Evolutionary conservation across 1,284 basidiomycete species (phyloP), one percentile per base, ranked within the genome.

Genomic region (Exobasidium cylindrosporum): DNA sequence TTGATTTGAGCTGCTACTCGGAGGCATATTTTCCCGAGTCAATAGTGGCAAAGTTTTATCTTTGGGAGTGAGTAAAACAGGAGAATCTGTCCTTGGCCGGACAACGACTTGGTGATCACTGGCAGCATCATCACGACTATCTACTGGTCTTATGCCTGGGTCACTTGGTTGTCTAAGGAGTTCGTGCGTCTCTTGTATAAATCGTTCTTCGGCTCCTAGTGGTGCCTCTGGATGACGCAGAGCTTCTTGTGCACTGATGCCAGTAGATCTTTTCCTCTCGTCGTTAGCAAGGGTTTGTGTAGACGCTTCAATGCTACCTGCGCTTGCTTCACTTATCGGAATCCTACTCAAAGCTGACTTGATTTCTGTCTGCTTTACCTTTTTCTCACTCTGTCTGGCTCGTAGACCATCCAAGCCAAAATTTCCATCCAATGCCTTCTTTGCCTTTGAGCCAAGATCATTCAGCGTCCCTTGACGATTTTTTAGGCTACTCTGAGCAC

Each of bases 81-180:
- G 47, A 21, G n/a, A 21, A 21, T 50, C 47, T 6, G 47, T 50
- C n/a, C n/a, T 24, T 7, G 26, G 31, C 58, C 49, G 49, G 7
- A 57, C 26, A 1, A 45, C 66, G n/a, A 74, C 63, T 14, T 59
- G 64, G 46, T 69, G 65, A 46, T 73, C 72, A 50, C 72, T 73
- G 1, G 72, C 72, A 23, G 68, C 57, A 28, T 72, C 70, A 1
- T 43, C 28, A 7, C 26, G 23, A n/a, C 26, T 11, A 23, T 14
- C 43, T 11, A 29, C 45, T 2, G 58, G 54, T 17, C 60, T 63
- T 2, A 68, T 3, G 26, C 59, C 63, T 11, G 23, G 45, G 40
- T 69, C 63, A 31, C 68, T 72, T 43, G 62, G 65, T 46, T 68
- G 62, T 5, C 72, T 66, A n/a, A 72, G 60, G 7, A 74, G 67